Percentiles rank a stretch among this genome's conserved stretches.
Conservation (phyloP, 306 rosid genomes). For the Hylodesmum podocarpum region DNA sequence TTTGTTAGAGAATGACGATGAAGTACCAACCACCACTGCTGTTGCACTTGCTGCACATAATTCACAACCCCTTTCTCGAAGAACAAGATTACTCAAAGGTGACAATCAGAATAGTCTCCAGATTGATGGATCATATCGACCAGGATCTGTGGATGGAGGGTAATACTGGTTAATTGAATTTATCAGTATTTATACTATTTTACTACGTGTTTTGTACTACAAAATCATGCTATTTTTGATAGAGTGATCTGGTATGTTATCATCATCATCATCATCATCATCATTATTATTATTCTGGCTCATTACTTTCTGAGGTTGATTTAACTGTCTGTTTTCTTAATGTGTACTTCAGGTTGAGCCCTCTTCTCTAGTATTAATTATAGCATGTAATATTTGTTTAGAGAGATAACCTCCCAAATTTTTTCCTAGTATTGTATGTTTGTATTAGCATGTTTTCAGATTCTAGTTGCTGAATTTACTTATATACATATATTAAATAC, state of each 20-base stretch:
- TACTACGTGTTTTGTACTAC: background rate
- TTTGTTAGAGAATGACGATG: conserved; percentile 78
- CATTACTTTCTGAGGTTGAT: background rate
- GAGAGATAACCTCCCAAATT: background rate
- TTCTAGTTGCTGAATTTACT: conserved; percentile 22
- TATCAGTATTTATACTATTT: conserved; percentile 31
- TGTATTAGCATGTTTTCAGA: conserved; percentile 2
- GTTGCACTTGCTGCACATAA: conserved; percentile 58
- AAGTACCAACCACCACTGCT: conserved; percentile 84
- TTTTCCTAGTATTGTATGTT: background rate
- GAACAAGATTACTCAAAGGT: conserved; percentile 84
- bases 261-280: background rate
- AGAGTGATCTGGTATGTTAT: background rate
- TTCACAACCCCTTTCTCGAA: conserved; percentile 88
- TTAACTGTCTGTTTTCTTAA: conserved; percentile 20
- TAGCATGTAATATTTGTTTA: background rate
- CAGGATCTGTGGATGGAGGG: conserved; percentile 84
- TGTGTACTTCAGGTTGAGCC: conserved; percentile 9
- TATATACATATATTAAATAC: conserved; percentile 8
- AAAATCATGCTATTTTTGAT: conserved; percentile 5
- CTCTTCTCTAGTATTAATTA: conserved; percentile 16
- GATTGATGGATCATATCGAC: conserved; percentile 72
- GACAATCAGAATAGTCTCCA: conserved; percentile 64
- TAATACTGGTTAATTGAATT: conserved; percentile 47
- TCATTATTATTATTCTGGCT: background rate